Evolutionary conservation across 306 rosid genomes (phyloP).

Genomic region (Trifolium pratense): DNA sequence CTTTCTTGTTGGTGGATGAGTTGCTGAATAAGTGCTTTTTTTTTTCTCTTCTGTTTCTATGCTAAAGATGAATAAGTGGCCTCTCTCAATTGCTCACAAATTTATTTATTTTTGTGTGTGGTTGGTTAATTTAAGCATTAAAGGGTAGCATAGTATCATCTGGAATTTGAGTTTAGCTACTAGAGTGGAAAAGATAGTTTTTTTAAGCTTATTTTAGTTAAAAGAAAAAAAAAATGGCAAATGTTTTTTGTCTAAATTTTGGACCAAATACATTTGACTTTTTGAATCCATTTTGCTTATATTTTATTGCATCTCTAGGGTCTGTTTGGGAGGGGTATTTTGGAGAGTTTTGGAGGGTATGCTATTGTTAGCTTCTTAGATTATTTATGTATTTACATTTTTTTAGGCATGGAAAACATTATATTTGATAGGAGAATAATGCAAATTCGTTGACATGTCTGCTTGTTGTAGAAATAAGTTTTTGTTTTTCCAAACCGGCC

Average conservation of each 20-base stretch:
- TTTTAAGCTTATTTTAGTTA: conserved; percentile 5
- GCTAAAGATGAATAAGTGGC: neutral
- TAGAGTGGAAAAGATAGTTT: conserved; percentile 16
- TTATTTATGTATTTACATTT: too few relatives aligned
- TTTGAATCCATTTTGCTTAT: too few relatives aligned
- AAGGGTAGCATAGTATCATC: neutral
- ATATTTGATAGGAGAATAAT: too few relatives aligned
- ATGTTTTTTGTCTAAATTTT: too few relatives aligned
- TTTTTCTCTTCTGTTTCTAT: conserved; percentile 24
- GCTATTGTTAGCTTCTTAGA: too few relatives aligned
- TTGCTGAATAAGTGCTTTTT: neutral
- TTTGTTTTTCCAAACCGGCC: too few relatives aligned
- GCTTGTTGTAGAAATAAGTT: neutral
- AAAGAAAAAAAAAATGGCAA: too few relatives aligned
- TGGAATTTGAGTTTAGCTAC: neutral
- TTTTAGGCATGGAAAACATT: neutral
- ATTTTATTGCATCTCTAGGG: too few relatives aligned
- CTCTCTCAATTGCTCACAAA: neutral
- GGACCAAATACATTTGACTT: too few relatives aligned
- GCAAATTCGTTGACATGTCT: neutral
- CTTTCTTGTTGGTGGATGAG: conserved; percentile 14
- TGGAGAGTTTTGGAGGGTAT: too few relatives aligned
- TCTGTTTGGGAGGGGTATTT: too few relatives aligned
- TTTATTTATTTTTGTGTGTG: neutral
- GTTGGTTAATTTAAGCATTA: neutral